Conservation (phyloP, 306 rosid species). For the Cyamopsis tetragonoloba region DNA sequence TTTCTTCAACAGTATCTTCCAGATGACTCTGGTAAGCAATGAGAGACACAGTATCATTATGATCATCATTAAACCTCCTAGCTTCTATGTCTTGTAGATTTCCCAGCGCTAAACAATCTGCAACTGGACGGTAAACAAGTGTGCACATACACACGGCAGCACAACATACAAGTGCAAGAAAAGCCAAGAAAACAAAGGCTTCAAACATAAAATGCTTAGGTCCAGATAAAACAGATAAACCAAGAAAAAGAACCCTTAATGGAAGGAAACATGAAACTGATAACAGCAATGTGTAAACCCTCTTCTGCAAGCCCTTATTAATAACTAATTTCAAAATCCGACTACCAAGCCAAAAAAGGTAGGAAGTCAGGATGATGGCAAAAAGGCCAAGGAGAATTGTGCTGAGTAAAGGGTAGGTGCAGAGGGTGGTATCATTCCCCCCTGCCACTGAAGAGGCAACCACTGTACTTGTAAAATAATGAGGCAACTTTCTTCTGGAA, state of each 20-base stretch:
- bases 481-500: constrained; percentile 46
- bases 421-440: constrained; percentile 50
- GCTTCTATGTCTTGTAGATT: constrained; percentile 74
- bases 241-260: constrained; percentile 86
- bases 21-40: constrained; percentile 70
- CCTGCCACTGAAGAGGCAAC: constrained; percentile 28
- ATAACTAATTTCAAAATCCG: constrained; percentile 91
- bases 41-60: constrained; percentile 68
- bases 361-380: constrained; percentile 70
- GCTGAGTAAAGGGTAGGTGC: constrained; percentile 94
- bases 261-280: constrained; percentile 91
- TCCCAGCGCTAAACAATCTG: constrained; percentile 88
- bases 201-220: constrained; percentile 77
- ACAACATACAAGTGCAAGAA: constrained; percentile 82
- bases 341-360: constrained; percentile 95
- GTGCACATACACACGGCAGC: constrained; percentile 84
- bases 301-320: constrained; percentile 91
- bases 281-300: constrained; percentile 81
- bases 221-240: constrained; percentile 72
- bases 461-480: constrained; percentile 54
- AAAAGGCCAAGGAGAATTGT: constrained; percentile 78
- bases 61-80: constrained; percentile 59
- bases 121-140: constrained; percentile 91
- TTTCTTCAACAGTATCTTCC: constrained; percentile 49
- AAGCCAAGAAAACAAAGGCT: constrained; percentile 87